phyloP scores from a whole-genome alignment of 257 asterid species.

The Sherardia arvensis region DNA sequence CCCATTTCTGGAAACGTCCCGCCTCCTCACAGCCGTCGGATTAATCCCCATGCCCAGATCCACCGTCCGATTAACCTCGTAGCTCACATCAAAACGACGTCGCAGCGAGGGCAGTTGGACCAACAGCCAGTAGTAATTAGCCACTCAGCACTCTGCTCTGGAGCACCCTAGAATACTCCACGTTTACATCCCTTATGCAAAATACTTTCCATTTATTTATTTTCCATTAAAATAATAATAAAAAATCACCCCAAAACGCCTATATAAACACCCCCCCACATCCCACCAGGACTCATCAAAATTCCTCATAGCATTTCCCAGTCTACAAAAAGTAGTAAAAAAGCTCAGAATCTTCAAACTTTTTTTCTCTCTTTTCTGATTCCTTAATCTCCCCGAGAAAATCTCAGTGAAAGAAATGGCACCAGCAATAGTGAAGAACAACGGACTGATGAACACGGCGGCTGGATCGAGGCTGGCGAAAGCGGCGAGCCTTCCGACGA shows the following conservation, averaged over 20 bases:
- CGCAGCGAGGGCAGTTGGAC: background rate
- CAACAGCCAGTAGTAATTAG: background rate
- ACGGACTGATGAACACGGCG: background rate
- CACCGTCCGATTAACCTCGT: background rate
- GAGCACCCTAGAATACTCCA: slow-evolving; percentile 1
- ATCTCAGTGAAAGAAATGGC: slow-evolving; percentile 1
- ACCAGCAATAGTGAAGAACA: background rate
- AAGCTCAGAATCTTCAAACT: background rate
- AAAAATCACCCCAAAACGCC: background rate
- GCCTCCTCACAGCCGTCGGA: background rate
- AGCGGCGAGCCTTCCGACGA: slow-evolving; percentile 17
- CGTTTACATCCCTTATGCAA: background rate
- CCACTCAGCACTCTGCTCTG: background rate
- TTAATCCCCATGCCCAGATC: background rate
- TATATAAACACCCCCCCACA: background rate
- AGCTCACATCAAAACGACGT: background rate
- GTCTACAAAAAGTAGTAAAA: background rate
- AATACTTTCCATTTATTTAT: background rate
- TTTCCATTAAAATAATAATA: background rate
- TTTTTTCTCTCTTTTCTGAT: background rate
- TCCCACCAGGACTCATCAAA: background rate
- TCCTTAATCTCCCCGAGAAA: background rate
- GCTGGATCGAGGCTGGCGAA: background rate
- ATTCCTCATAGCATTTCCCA: background rate
- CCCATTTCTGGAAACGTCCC: slow-evolving; percentile 2